Conservation (phyloP, 305 asterid genomes). For the Rubia peregrina region DNA sequence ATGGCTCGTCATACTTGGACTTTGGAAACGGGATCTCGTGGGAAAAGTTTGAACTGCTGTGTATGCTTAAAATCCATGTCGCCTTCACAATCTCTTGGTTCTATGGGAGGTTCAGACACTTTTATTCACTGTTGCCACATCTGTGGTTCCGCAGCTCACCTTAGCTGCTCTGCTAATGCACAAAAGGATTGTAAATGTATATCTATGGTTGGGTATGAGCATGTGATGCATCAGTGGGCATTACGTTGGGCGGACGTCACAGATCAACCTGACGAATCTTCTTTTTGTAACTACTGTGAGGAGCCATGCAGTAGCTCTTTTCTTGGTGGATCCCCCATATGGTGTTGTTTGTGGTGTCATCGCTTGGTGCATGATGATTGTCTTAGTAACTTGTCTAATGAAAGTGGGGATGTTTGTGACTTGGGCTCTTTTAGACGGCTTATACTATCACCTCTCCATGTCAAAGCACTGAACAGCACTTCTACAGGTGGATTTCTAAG, state of each 20-base stretch:
- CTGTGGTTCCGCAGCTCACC: conserved; percentile 90
- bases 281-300: conserved; percentile 90
- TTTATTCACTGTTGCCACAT: conserved; percentile 64
- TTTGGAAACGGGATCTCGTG: conserved; percentile 73
- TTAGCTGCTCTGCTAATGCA: conserved; percentile 70
- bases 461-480: conserved; percentile 46
- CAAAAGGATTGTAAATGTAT: conserved; percentile 83
- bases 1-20: conserved; percentile 73
- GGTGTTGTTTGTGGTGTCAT: conserved; percentile 99
- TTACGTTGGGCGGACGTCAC: conserved; percentile 85
- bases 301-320: conserved; percentile 91
- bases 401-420: conserved; percentile 88
- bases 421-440: conserved; percentile 83
- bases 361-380: conserved; percentile 94
- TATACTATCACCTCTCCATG: conserved; percentile 76
- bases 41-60: conserved; percentile 74
- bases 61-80: conserved; percentile 74
- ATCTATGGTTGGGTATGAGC: conserved; percentile 68
- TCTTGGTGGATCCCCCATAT: conserved; percentile 93
- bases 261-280: conserved; percentile 86
- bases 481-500: conserved; percentile 74
- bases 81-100: conserved; percentile 83
- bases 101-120: conserved; percentile 54
- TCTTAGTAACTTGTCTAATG: conserved; percentile 67
- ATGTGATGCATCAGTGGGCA: conserved; percentile 91